Base-by-base conservation (phyloP, 2,329 filamentous ascomycete species). In the Cordyceps cicadae region DNA sequence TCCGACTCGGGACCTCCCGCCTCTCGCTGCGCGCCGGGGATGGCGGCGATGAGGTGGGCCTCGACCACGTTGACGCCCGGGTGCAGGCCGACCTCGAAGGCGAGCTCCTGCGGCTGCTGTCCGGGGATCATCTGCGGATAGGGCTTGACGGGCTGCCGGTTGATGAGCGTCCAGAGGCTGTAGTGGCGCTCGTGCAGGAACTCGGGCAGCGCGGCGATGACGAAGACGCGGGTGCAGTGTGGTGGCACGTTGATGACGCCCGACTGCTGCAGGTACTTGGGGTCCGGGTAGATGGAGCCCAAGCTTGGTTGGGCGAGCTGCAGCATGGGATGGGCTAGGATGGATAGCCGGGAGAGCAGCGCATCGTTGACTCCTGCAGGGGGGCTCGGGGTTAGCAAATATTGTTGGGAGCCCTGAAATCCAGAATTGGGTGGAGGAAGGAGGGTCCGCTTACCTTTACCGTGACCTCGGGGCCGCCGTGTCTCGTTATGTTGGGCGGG, bases 31-130 rank as follows among this genome's bases (percentile, higher is more conserved):
- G 79, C 82, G 67, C 79, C 83, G 1, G 82, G 84, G 49, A 90
- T 80, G 7, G 87, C 86, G 1, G 88, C 89, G 64, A 92, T 84
- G 62, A 93, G 79, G 67, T 93, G 88, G 8, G 95, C 80, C 67
- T 92, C 88, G 55, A 96, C 82, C 51, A 87, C 82, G 66, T 94
- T 96, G 55, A 91, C 81, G 7, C 90, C 91, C 1, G 83, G 81
- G 29, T 83, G 80, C 32, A 96, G 76, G 56, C 83, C 83, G 8
- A 86, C 81, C 66, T 96, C 92, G 67, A 91, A 96, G 0, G 88
- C 76, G n/a, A 87, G 86, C 64, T 84, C 84, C 62, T 79, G 78
- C 52, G 74, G 79, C 66, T 81, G 77, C 56, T 85, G 84, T 24
- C 83, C 80, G 3, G 82, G 79, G 26, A 81, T 77, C 63, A 82